A percentile compares a stretch with the other conserved stretches of the same genome.
These are phyloP conservation scores for Sporothrix luriei DNA, from an alignment of 2,329 filamentous ascomycete species.

Conservation along the genomic window DNA sequence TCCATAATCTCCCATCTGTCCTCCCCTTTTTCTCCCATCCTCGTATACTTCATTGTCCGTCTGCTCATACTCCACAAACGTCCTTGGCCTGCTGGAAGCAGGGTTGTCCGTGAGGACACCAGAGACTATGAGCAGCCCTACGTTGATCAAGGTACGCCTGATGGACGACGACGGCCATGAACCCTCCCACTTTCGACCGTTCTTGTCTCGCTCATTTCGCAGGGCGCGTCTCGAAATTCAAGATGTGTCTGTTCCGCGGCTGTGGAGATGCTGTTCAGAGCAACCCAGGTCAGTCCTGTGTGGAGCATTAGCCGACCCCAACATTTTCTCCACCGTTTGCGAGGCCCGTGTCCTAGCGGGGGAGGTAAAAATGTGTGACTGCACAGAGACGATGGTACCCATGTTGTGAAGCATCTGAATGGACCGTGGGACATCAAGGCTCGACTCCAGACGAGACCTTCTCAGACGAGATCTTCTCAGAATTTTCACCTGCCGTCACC, in stretches of 20 bases:
- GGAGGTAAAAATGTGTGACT: neutral
- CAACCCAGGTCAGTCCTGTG: neutral
- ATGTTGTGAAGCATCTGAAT: neutral
- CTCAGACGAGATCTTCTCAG: no score
- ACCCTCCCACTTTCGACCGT: neutral
- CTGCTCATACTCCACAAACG: neutral
- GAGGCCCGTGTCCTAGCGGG: neutral
- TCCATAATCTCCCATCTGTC: neutral
- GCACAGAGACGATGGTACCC: neutral
- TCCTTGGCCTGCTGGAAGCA: neutral
- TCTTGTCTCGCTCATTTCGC: slow-evolving; percentile 3
- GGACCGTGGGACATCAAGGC: neutral
- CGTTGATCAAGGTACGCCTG: neutral
- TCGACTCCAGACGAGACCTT: neutral
- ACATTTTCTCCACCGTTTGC: slow-evolving; percentile 22
- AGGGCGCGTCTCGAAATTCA: neutral
- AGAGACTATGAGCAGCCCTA: slow-evolving; percentile 2
- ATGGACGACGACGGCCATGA: neutral
- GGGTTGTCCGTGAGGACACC: slow-evolving; percentile 2
- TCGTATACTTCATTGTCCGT: slow-evolving; percentile 8
- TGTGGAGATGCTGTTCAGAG: slow-evolving; percentile 15
- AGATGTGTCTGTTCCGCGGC: slow-evolving; percentile 10
- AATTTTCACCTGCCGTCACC: neutral
- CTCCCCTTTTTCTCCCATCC: neutral
- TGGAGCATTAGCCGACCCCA: slow-evolving; percentile 7